Evolutionary conservation across 2,329 filamentous ascomycete species (phyloP).

Genomic region (Thielaviopsis euricoi): DNA sequence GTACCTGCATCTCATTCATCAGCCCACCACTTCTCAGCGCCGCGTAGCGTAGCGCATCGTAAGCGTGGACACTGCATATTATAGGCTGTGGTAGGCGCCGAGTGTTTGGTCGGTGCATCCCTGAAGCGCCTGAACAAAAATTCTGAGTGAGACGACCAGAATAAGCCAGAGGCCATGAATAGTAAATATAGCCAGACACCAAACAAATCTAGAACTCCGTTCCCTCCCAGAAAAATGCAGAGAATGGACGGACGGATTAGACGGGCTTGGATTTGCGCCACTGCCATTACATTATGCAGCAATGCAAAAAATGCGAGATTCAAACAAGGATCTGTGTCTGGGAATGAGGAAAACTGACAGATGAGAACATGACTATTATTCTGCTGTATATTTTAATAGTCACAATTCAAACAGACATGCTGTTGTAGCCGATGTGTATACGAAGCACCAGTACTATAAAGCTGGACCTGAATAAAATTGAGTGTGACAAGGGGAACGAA

Average conservation of each 20-base stretch:
- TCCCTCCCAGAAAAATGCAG: neutral
- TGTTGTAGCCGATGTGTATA: too few species aligned
- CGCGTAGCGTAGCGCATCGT: too few species aligned
- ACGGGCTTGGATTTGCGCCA: neutral
- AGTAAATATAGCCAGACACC: too few species aligned
- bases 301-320: neutral
- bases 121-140: neutral
- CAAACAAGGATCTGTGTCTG: neutral
- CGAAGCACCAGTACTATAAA: too few species aligned
- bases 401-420: too few species aligned
- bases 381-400: too few species aligned
- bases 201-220: neutral
- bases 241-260: neutral
- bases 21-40: too few species aligned
- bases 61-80: too few species aligned
- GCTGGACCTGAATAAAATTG: too few species aligned
- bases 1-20: too few species aligned
- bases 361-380: too few species aligned
- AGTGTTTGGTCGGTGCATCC: neutral
- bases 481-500: too few species aligned
- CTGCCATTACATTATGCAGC: neutral
- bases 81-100: neutral
- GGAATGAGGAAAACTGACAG: neutral
- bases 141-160: neutral
- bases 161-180: neutral